Evolutionary conservation across 345 rosid species (phyloP).

Genomic region (Salix udensis): DNA sequence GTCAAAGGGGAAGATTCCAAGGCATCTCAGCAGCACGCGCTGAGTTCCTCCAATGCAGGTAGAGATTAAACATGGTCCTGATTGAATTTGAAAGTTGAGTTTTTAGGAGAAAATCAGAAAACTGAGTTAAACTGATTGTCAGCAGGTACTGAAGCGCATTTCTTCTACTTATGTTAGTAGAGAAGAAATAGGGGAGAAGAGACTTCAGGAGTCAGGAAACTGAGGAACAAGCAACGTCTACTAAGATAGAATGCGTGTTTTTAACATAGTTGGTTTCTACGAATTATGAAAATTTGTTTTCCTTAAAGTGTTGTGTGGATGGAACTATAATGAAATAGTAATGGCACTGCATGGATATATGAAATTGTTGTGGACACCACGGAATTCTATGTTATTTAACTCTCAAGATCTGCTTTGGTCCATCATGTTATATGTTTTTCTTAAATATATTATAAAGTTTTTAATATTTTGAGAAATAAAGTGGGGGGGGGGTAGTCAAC

Average conservation of each 20-base stretch:
- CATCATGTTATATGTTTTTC: no score
- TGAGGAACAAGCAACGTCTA: not conserved
- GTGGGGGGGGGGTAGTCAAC: no score
- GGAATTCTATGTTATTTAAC: not conserved
- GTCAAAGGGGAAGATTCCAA: constrained; percentile 30
- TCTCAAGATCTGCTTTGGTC: not conserved
- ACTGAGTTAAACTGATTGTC: not conserved
- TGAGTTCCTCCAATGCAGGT: not conserved
- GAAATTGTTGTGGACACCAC: not conserved
- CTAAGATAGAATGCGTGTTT: not conserved
- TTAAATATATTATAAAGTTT: no score
- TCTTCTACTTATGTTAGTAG: not conserved
- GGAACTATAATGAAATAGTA: not conserved
- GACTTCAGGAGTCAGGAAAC: constrained; percentile 8
- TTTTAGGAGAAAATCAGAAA: not conserved
- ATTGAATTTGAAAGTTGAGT: not conserved
- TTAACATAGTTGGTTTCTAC: not conserved
- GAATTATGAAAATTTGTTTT: not conserved
- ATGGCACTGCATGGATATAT: not conserved
- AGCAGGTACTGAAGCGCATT: not conserved
- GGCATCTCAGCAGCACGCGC: constrained; percentile 8
- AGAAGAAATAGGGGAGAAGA: constrained; percentile 5
- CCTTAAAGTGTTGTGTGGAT: not conserved
- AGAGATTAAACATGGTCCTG: no score
- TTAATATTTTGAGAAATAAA: no score